Conservation (phyloP, 768 basidiomycete species). For the Boletus tomentosulus region DNA sequence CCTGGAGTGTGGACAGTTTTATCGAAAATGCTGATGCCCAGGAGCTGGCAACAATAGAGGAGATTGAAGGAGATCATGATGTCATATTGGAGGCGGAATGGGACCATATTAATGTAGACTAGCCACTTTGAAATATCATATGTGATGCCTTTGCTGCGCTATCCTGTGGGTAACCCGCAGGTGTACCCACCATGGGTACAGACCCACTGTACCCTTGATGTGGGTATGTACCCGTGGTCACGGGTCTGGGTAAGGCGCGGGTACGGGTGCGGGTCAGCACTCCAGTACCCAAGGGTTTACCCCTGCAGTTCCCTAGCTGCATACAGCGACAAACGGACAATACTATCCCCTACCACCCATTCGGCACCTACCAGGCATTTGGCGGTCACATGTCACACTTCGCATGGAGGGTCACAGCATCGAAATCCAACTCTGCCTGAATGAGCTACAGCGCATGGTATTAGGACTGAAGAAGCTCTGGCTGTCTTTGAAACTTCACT, state of each 20-base stretch:
- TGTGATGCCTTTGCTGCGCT: neutral
- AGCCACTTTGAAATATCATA: neutral
- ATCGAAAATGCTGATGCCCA: neutral
- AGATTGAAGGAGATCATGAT: neutral
- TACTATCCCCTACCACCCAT: no score
- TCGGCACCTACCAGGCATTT: no score
- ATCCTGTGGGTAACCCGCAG: neutral
- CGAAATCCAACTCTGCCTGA: no score
- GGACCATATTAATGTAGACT: neutral
- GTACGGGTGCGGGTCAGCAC: neutral
- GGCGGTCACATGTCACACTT: no score
- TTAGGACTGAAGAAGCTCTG: no score
- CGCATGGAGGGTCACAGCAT: no score
- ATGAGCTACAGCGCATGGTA: no score
- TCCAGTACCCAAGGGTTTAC: neutral
- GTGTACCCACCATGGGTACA: neutral
- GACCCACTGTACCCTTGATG: neutral
- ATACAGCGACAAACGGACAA: no score
- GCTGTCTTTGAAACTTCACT: no score
- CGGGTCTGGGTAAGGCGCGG: neutral
- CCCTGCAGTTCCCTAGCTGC: neutral
- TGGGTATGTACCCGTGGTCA: neutral
- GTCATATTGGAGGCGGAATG: neutral
- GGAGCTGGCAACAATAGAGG: neutral
- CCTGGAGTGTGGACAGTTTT: neutral